These are phyloP conservation scores for Nannizziopsis arthrosporioides DNA, from an alignment of 2,329 filamentous ascomycete genomes.

Conservation along the genomic window DNA sequence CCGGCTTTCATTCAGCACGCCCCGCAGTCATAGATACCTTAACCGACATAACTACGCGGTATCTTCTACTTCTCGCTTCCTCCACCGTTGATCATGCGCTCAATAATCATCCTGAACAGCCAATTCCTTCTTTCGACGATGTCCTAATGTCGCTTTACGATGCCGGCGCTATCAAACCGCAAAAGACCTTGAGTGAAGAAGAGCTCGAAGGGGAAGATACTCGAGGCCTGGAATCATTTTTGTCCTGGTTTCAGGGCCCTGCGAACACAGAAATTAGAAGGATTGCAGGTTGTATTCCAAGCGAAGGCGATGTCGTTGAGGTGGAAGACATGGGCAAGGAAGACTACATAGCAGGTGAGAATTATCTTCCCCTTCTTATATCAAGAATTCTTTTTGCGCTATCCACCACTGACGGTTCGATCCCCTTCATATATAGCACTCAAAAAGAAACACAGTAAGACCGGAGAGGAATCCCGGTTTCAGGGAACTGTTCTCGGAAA, in stretches of 20 bases:
- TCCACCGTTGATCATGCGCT: constrained; percentile 59
- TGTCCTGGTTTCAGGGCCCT: constrained; percentile 65
- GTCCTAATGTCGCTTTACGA: constrained; percentile 78
- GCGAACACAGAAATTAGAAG: constrained; percentile 69
- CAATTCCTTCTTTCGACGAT: constrained; percentile 58
- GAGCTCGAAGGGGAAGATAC: constrained; percentile 59
- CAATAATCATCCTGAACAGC: constrained; percentile 53
- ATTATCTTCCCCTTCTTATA: not conserved
- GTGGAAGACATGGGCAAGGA: constrained; percentile 45
- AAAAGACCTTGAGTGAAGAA: constrained; percentile 56
- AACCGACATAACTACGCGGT: constrained; percentile 75
- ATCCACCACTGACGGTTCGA: not conserved
- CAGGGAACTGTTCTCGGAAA: constrained; percentile 73
- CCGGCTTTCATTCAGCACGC: constrained; percentile 74
- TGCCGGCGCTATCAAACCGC: constrained; percentile 60
- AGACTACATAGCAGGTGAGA: constrained; percentile 57
- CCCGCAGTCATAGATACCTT: constrained; percentile 75
- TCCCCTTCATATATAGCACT: constrained; percentile 42
- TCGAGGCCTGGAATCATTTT: constrained; percentile 63
- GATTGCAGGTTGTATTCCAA: constrained; percentile 60
- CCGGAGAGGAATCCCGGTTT: constrained; percentile 75
- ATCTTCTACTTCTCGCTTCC: constrained; percentile 63
- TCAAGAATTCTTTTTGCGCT: not conserved
- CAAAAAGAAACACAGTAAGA: constrained; percentile 87
- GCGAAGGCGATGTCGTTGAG: constrained; percentile 40